A percentile compares a stretch with the other conserved stretches of the same genome.
Evolutionary conservation across 129 eudicot genomes (phyloP).

Genomic region (Escallonia herrerae): DNA sequence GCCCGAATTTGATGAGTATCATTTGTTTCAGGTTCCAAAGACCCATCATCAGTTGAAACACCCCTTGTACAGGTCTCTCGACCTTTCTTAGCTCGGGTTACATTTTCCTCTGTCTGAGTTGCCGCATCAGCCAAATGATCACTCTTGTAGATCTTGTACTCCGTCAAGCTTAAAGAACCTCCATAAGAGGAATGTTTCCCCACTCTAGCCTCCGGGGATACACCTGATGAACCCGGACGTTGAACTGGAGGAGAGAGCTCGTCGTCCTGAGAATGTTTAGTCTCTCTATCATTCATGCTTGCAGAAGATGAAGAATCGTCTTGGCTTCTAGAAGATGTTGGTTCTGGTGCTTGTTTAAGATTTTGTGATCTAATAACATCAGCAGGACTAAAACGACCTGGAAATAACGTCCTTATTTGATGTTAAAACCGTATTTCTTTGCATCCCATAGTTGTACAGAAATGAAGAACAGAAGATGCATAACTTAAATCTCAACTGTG

Average conservation of each 20-base stretch:
- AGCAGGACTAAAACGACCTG: conserved; percentile 63
- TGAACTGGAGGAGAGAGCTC: conserved; percentile 71
- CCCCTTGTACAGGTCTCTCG: conserved; percentile 70
- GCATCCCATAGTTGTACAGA: too few relatives aligned
- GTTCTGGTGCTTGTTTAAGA: conserved; percentile 65
- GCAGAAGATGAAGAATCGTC: conserved; percentile 78
- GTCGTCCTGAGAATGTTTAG: conserved; percentile 61
- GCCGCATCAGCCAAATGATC: conserved; percentile 87
- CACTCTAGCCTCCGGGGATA: conserved; percentile 60
- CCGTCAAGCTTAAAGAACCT: conserved; percentile 67
- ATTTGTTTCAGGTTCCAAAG: conserved; percentile 22
- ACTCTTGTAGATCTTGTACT: conserved; percentile 63
- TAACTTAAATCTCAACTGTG: too few relatives aligned
- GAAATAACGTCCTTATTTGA: not conserved
- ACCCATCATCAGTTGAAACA: conserved; percentile 72
- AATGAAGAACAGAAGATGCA: too few relatives aligned
- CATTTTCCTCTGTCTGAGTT: conserved; percentile 72
- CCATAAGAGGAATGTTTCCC: conserved; percentile 46
- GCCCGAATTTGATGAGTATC: conserved; percentile 20
- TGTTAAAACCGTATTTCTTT: too few relatives aligned
- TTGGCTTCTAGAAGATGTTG: conserved; percentile 63
- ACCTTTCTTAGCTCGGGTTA: conserved; percentile 19
- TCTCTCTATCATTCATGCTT: conserved; percentile 54
- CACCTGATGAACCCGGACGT: conserved; percentile 47
- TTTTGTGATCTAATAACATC: conserved; percentile 32